Evolutionary conservation across 768 basidiomycete genomes (phyloP), one percentile per base, ranked within the genome.

Genomic region (Leucosporidium creatinivorum): DNA sequence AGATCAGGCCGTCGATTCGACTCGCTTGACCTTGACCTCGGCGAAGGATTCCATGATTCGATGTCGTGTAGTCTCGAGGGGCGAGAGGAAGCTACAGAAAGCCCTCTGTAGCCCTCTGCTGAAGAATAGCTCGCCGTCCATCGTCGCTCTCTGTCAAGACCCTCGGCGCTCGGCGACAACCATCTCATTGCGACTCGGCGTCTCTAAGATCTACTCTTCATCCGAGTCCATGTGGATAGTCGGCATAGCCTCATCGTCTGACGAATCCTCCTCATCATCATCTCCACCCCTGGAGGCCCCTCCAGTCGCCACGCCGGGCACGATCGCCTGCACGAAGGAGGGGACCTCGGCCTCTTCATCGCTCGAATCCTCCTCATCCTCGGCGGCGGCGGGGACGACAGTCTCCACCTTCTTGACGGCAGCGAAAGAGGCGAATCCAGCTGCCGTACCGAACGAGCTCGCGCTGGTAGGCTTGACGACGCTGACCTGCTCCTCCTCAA

Each of bases 201-300:
- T 13, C 39, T 15, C 39, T 12, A 36, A n/a, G n/a, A 36, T 36
- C 61, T 67, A 59, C 47, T 71, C 70, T 18, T 62, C 67, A 51
- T 68, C 66, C 48, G 66, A 65, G 4, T 66, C 67, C 44, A 71
- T 23, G 36, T 61, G 64, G 15, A 71, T 71, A 36, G 36, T 28
- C 4, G 70, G 70, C 70, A 71, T 71, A 61, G 48, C 67, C 10
- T 70, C 69, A 55, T 71, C 70, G 7, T 67, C 66, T 23, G 33
- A 36, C 13, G 63, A 62, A 23, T 50, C 57, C 30, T 65, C 63
- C 4, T 61, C 62, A n/a, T 31, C 63, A 31, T 58, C 63, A 21
- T 50, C 56, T 1, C 13, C 30, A 39, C 31, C 18, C 33, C 10
- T n/a, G 25, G 33, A n/a, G 15, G 47, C 33, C 18, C 17, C 23